phyloP scores from a whole-genome alignment of 768 basidiomycete genomes.

The Crucibulum laeve region DNA sequence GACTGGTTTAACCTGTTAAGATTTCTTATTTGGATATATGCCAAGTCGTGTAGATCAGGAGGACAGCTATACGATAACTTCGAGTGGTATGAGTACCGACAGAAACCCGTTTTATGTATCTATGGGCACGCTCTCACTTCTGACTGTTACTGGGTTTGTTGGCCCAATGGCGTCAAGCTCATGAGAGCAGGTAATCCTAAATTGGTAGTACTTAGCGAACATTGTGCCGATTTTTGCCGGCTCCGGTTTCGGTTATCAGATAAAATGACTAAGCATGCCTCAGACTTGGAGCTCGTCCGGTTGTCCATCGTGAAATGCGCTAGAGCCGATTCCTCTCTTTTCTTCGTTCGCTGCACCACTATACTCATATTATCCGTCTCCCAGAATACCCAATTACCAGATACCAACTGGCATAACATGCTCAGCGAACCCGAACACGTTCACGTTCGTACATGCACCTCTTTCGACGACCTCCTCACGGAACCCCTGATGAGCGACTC shows the following conservation, averaged over 20 bases:
- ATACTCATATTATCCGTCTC: neutral
- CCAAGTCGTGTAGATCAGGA: too few species aligned
- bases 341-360: neutral
- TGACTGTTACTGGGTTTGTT: too few species aligned
- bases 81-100: too few species aligned
- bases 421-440: neutral
- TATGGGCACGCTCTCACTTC: too few species aligned
- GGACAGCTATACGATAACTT: too few species aligned
- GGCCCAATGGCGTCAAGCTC: neutral
- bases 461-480: slow-evolving; percentile 9
- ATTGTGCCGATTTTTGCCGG: neutral
- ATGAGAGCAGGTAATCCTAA: neutral
- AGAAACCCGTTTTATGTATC: too few species aligned
- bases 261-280: too few species aligned
- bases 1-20: slow-evolving; percentile 2
- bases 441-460: slow-evolving; percentile 7
- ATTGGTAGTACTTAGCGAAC: neutral
- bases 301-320: too few species aligned
- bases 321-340: neutral
- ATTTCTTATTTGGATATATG: neutral
- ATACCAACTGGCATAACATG: too few species aligned
- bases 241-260: neutral
- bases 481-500: slow-evolving; percentile 3
- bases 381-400: too few species aligned
- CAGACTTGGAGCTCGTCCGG: too few species aligned